Base-by-base conservation (phyloP, 2,329 filamentous ascomycete genomes). In the Nannizziopsis barbatae region DNA sequence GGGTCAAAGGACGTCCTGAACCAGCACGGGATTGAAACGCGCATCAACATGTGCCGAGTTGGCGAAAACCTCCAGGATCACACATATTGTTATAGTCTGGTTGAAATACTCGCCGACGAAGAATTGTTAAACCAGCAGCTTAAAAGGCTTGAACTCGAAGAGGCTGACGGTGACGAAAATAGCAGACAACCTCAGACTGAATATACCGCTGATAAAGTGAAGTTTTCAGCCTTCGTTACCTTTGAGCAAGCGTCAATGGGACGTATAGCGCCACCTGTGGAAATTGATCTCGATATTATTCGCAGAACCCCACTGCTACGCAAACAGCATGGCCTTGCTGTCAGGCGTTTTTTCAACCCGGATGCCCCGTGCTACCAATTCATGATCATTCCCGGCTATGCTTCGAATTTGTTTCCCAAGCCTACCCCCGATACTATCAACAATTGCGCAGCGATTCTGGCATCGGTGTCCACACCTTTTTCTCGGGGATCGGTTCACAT, bases 1-100 rank as follows among this genome's bases (percentile, higher is more conserved):
- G 80, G 80, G 2, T 65, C 69, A 41, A 62, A 65, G 4, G 57
- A 65, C 0, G 56, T 75, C 7, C 62, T 76, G 5, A 53, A 64
- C 8, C 57, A 59, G 1, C 67, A 65, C 2, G 67, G 67, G 0
- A 66, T 76, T 14, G 56, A 66, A 10, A 60, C 66, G 22, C 70
- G 68, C 46, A 60, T 75, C 14, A 58, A 65, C 18, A 71, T 68
- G 35, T 60, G 64, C 1, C 66, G 65, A 12, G 70, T 76, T 2
- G 74, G 74, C n/a, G 68, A 69, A 41, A 74, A 75, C 49, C 63
- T 75, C 42, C 73, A 75, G 53, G 73, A 76, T 40, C 71, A 73
- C 46, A 53, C 56, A 27, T 57, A 58, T 36, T 40, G 12, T 2
- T 45, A 40, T 30, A 33, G 14, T n/a, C 11, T 45, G 27, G 36